Evolutionary conservation across 805 yeast genomes (phyloP).

Genomic region (Pichia californica): DNA sequence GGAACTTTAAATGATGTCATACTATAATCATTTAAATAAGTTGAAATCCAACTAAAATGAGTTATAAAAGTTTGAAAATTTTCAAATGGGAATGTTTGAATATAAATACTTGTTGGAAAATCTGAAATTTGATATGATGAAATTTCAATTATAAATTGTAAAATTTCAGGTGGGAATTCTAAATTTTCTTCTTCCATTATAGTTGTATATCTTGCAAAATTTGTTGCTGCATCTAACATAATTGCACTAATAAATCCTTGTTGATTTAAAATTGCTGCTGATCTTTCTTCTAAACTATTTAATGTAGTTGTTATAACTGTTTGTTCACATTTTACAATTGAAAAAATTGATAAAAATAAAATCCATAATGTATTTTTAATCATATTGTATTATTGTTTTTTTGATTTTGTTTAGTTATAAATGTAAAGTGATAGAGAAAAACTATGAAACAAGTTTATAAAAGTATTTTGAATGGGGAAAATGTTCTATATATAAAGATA

Average conservation of each 20-base stretch:
- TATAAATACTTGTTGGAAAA: constrained; percentile 22
- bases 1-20: constrained; percentile 25
- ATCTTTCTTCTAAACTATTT: constrained; percentile 21
- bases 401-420: not conserved
- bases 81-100: constrained; percentile 28
- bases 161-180: constrained; percentile 24
- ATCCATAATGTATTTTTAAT: not conserved
- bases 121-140: constrained; percentile 5
- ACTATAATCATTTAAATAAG: constrained; percentile 21
- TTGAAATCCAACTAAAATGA: constrained; percentile 31
- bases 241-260: constrained; percentile 27
- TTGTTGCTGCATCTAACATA: constrained; percentile 26
- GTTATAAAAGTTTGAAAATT: constrained; percentile 27
- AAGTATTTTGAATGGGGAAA: not conserved
- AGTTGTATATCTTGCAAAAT: constrained; percentile 26
- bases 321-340: not conserved
- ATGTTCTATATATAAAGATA: not conserved
- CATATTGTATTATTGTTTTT: not conserved
- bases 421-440: not conserved
- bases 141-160: constrained; percentile 26
- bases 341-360: not conserved
- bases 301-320: constrained; percentile 18
- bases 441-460: not conserved
- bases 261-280: constrained; percentile 30
- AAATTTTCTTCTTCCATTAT: constrained; percentile 28